Base-by-base conservation (phyloP, 352 stramenopile genomes). In the Thalassiosira ordinaria region DNA sequence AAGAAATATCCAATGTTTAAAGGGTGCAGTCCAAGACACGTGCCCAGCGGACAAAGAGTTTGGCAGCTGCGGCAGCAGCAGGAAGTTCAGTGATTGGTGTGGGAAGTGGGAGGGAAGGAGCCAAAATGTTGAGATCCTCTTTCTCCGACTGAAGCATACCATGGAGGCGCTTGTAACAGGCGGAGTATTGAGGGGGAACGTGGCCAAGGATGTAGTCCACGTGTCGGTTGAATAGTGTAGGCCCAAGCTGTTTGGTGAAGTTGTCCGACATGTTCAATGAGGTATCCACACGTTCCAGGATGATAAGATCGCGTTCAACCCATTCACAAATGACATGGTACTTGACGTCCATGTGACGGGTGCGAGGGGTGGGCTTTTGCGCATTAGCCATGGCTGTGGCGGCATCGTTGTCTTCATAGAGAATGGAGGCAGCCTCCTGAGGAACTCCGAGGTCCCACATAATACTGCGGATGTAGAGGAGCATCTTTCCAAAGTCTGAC, bases 321-420 rank as follows among this genome's bases (percentile, higher is more conserved):
- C 76, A 83, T 52, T 81, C 71, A 56, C 55, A 68, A 0, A 85
- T 14, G 6, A 55, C 68, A 46, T 72, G 74, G 22, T 73, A 56
- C 57, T 64, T 55, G 6, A 86, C 78, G 49, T 88, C 81, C 20
- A 88, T 69, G 26, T 88, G 81, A 20, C 72, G 20, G 4, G 72
- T 86, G 0, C 60, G 46, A 20, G 31, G 39, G 6, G 67, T 86
- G 5, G 73, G 67, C 60, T 82, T 66, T 49, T 61, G 47, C 31
- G 73, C 44, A 3, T 77, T 81, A 0, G 49, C 74, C 60, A 87
- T 76, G 0, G 46, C 13, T 0, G 47, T 71, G 11, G 27, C 46
- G 0, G 27, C 46, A 13, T 71, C 47, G 26, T 71, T 71, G 16
- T 71, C 62, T 46, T 71, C 56, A 24, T 74, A 74, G 1, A 59